Evolutionary conservation across 2,329 filamentous ascomycete genomes (phyloP), one percentile per base, ranked within the genome.

Genomic region (Scytalidium sp.): DNA sequence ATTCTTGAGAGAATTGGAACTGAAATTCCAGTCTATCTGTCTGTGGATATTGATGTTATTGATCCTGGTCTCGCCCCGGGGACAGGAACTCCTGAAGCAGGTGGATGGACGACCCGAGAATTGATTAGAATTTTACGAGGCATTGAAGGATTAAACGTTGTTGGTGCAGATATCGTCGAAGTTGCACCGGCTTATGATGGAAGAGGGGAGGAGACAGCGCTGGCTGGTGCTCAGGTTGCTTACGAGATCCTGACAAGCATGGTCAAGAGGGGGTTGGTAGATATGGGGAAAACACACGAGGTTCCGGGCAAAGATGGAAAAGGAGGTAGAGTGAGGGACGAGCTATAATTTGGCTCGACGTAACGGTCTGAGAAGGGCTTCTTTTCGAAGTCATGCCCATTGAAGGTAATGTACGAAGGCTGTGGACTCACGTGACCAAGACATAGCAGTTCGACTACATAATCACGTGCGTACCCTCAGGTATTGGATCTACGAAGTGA

Each of bases 161-260:
- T 96, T 3, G 92, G 90, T 1, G 92, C 90, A 1, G 92, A 96
- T 69, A 81, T 96, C 44, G 92, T 97, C 4, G 92, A 96, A 75
- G 89, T 95, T 8, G 83, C 86, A 41, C 91, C 91, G 0, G 87
- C 87, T 11, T 96, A 95, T 64, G 90, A 96, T 73, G 85, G 86
- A 10, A 73, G 73, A 6, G 88, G 84, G 1, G 91, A 96, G 72
- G 85, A 85, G 62, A 96, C 90, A 36, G 88, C 89, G 11, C 70
- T 96, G 56, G 90, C 89, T 15, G 91, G 83, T 2, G 90, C 90
- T 39, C 90, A 96, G 75, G 80, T 95, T 36, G 88, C 83, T 1
- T 96, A 86, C 66, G 91, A 96, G 73, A 79, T 96, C n/a, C 67
- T 96, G 65, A 95, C 85, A 36, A 88, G 78, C 52, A 84, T 87